Percentiles rank a stretch among this genome's conserved stretches.
These are phyloP conservation scores for Metrosideros polymorpha DNA, from an alignment of 441 rosid genomes.

Conservation along the genomic window DNA sequence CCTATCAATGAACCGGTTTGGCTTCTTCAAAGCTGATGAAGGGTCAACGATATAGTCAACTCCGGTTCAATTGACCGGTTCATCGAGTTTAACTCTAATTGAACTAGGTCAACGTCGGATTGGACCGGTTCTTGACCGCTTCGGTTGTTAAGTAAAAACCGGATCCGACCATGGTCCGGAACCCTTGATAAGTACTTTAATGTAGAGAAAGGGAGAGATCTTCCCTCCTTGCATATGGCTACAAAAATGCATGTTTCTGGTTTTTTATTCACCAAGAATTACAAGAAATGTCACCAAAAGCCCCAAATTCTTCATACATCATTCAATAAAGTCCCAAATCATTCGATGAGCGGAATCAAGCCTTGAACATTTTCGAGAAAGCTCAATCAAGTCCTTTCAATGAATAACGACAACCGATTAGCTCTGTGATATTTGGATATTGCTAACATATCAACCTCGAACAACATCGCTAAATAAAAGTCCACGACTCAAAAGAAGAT, in stretches of 20 bases:
- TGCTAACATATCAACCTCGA: background rate
- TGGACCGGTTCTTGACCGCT: background rate
- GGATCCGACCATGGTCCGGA: background rate
- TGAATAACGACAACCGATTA: background rate
- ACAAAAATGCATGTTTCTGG: background rate
- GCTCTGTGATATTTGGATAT: accelerated
- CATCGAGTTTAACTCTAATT: background rate
- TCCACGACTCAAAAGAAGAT: background rate
- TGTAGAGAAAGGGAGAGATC: background rate
- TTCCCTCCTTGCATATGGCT: background rate
- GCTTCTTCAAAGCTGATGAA: background rate
- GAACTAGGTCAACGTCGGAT: background rate
- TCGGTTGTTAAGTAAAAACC: background rate
- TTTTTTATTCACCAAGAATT: background rate
- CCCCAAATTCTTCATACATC: background rate
- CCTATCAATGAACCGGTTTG: background rate
- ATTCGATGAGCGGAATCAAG: background rate
- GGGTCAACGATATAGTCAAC: background rate
- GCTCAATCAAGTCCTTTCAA: background rate
- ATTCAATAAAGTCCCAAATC: background rate
- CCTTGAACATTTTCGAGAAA: background rate
- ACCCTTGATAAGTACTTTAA: background rate
- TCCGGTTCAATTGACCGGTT: background rate
- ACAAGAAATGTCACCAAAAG: background rate
- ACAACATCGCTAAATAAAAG: background rate